A percentile compares a stretch with the other conserved stretches of the same genome.
These are phyloP conservation scores for Piedraia hortae DNA, from an alignment of 2,329 filamentous ascomycete species.

Conservation along the genomic window DNA sequence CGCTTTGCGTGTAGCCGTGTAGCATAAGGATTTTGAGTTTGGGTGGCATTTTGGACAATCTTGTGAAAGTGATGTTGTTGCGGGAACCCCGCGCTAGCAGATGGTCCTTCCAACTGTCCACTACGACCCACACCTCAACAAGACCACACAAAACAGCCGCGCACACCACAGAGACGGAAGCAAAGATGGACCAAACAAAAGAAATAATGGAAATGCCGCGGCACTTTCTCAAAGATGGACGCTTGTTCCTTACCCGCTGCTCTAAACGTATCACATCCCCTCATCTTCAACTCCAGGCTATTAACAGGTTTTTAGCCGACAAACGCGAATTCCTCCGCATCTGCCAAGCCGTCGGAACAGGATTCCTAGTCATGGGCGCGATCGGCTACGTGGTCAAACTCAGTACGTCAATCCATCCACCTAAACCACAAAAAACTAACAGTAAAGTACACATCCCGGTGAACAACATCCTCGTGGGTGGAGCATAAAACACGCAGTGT, in stretches of 20 bases:
- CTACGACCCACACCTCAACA: neutral
- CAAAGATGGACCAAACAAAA: conserved; percentile 30
- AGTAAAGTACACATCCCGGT: conserved; percentile 36
- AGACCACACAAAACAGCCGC: neutral
- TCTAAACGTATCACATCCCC: conserved; percentile 16
- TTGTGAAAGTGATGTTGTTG: neutral
- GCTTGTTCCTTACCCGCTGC: conserved; percentile 23
- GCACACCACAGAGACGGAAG: neutral
- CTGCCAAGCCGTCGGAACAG: conserved; percentile 37
- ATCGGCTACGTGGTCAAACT: conserved; percentile 46
- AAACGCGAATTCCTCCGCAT: conserved; percentile 31
- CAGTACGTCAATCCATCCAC: conserved; percentile 18
- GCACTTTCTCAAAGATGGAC: conserved; percentile 31
- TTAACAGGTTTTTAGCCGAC: conserved; percentile 18
- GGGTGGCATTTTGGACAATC: no score
- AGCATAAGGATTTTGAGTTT: conserved; percentile 23
- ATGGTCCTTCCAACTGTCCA: no score
- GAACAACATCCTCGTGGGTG: conserved; percentile 41
- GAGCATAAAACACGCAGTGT: conserved; percentile 31
- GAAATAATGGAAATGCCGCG: conserved; percentile 41
- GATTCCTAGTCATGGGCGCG: conserved; percentile 42
- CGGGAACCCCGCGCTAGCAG: no score
- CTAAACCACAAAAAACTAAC: neutral
- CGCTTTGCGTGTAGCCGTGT: conserved; percentile 69
- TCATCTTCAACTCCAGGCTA: conserved; percentile 1